Evolutionary conservation across 768 basidiomycete genomes (phyloP).

Genomic region (Tylopilus balloui): DNA sequence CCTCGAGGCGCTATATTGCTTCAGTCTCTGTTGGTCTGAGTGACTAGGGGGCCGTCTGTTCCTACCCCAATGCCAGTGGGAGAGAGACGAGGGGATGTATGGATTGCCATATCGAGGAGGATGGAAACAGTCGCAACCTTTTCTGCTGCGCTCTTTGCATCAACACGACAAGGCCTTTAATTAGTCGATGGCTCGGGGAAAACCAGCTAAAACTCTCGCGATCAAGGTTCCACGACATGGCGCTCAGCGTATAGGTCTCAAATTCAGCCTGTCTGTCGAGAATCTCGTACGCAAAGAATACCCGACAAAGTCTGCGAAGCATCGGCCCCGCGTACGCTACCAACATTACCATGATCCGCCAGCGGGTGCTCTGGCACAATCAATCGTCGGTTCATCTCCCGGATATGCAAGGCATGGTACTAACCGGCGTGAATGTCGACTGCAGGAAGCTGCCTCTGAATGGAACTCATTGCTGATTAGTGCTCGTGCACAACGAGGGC

Average conservation of each 20-base stretch:
- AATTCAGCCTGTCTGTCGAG: constrained; percentile 57
- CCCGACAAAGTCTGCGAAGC: constrained; percentile 46
- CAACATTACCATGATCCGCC: constrained; percentile 57
- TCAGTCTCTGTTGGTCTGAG: too few relatives aligned
- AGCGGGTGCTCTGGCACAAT: constrained; percentile 44
- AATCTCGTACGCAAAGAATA: constrained; percentile 46
- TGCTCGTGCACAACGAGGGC: constrained; percentile 76
- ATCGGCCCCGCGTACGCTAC: constrained; percentile 31
- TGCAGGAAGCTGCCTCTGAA: constrained; percentile 71
- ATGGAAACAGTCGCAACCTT: background rate
- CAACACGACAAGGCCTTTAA: background rate
- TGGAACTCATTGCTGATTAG: constrained; percentile 81
- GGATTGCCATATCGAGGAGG: constrained; percentile 14
- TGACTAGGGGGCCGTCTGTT: background rate
- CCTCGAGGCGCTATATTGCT: too few relatives aligned
- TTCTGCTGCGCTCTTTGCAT: background rate
- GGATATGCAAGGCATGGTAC: background rate
- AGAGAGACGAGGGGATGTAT: background rate
- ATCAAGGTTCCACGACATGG: constrained; percentile 71
- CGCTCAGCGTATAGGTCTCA: constrained; percentile 64
- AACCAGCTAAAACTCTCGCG: constrained; percentile 52
- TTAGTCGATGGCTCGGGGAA: constrained; percentile 38
- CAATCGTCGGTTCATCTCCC: constrained; percentile 49
- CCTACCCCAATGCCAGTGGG: background rate
- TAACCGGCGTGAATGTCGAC: background rate